phyloP scores from a whole-genome alignment of 495 filamentous ascomycete species.

The Penicillium soppii region DNA sequence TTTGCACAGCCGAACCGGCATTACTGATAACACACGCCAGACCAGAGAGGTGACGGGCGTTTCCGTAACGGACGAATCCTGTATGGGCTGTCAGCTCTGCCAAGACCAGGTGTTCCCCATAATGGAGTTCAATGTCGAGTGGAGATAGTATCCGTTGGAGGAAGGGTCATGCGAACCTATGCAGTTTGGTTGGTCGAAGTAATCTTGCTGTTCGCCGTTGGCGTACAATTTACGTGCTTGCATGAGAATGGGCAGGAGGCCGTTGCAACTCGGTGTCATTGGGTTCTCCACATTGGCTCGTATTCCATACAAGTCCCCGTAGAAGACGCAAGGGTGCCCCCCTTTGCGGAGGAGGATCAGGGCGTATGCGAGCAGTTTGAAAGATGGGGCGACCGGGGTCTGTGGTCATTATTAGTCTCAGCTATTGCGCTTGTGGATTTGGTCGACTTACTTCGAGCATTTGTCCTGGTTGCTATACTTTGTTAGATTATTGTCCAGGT shows the following conservation, averaged over 20 bases:
- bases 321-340: conserved; percentile 72
- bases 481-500: conserved; percentile 1
- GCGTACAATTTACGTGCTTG: conserved; percentile 67
- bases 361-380: conserved; percentile 60
- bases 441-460: conserved; percentile 48
- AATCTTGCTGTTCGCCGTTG: conserved; percentile 67
- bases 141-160: background rate
- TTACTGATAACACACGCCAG: conserved; percentile 63
- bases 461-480: conserved; percentile 55
- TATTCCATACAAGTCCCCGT: conserved; percentile 74
- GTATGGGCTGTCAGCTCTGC: conserved; percentile 6
- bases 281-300: conserved; percentile 43
- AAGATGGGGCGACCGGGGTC: conserved; percentile 52
- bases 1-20: conserved; percentile 43
- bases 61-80: conserved; percentile 64
- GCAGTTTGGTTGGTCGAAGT: conserved; percentile 64
- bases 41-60: conserved; percentile 46
- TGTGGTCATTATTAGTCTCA: conserved; percentile 15
- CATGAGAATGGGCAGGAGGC: conserved; percentile 58
- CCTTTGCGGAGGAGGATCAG: conserved; percentile 64
- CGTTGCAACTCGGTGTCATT: conserved; percentile 58
- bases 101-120: background rate
- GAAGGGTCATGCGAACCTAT: conserved; percentile 45
- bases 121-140: background rate
- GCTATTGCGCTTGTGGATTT: background rate